Evolutionary conservation across 441 rosid genomes (phyloP).

Genomic region (Aleurites moluccanus): DNA sequence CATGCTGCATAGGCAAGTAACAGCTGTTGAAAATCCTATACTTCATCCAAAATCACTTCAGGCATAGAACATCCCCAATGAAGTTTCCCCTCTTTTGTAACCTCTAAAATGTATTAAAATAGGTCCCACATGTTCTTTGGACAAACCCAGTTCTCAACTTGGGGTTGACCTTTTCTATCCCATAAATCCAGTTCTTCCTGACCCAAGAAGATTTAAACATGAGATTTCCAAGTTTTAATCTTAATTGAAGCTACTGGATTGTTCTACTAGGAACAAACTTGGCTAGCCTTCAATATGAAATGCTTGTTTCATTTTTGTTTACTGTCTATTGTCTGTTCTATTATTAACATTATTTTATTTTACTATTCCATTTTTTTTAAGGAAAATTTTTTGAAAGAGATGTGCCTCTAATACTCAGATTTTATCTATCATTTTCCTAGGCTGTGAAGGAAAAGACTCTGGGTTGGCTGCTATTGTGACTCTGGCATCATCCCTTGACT

Average conservation of each 20-base stretch:
- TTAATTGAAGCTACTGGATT: slow-evolving; percentile 12
- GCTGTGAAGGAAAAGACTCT: slow-evolving; percentile 69
- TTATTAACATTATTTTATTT: not conserved
- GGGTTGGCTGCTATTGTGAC: slow-evolving; percentile 74
- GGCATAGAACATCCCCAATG: not conserved
- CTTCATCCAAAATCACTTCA: not conserved
- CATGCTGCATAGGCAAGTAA: not conserved
- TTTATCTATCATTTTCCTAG: slow-evolving; percentile 38
- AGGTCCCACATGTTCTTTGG: not conserved
- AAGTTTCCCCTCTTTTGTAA: not conserved
- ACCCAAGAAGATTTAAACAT: not conserved
- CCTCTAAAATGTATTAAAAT: slow-evolving; percentile 1
- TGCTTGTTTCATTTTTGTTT: not conserved
- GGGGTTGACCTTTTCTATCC: not conserved
- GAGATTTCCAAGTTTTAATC: not conserved
- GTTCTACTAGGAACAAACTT: not conserved
- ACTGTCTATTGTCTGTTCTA: slow-evolving; percentile 1
- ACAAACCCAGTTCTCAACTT: not conserved
- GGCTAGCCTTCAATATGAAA: not conserved
- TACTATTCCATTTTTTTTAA: not conserved
- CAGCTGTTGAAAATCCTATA: not conserved
- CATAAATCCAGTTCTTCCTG: not conserved
- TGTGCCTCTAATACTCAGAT: slow-evolving; percentile 12
- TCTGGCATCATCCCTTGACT: slow-evolving; percentile 91
- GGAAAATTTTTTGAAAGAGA: not conserved